Evolutionary conservation across 352 stramenopile genomes (phyloP).

Genomic region (Elongisporangium anandrum): DNA sequence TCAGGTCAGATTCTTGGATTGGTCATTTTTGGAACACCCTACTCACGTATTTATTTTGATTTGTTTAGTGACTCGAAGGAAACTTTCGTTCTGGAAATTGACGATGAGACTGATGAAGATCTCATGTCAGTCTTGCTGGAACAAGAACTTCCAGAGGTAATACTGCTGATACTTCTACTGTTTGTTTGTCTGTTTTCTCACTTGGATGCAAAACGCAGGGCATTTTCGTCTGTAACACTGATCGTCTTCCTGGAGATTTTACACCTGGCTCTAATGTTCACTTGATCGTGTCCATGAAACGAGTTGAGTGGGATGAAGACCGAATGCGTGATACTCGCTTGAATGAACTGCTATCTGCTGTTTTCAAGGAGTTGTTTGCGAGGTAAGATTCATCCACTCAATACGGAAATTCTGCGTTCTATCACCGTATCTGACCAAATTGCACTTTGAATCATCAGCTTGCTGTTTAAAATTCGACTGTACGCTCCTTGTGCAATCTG

Average conservation of each 20-base stretch:
- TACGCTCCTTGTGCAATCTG: conserved; percentile 84
- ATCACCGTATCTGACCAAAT: neutral
- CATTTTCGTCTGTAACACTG: conserved; percentile 86
- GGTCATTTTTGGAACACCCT: neutral
- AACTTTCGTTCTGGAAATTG: conserved; percentile 89
- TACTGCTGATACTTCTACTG: conserved; percentile 1
- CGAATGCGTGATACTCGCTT: conserved; percentile 82
- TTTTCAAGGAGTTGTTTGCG: conserved; percentile 85
- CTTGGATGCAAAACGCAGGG: conserved; percentile 20
- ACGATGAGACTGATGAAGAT: conserved; percentile 92
- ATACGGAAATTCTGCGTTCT: neutral
- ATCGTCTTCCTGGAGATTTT: conserved; percentile 73
- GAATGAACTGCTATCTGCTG: conserved; percentile 76
- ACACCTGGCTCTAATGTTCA: conserved; percentile 70
- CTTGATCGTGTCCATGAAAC: conserved; percentile 84
- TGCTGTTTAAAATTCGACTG: conserved; percentile 64
- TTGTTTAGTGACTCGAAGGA: conserved; percentile 67
- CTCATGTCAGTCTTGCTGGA: conserved; percentile 89
- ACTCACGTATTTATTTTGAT: neutral
- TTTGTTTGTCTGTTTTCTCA: too few species aligned
- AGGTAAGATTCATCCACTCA: conserved; percentile 32
- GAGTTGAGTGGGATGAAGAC: conserved; percentile 85
- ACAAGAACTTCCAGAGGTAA: conserved; percentile 74
- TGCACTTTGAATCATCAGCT: conserved; percentile 17
- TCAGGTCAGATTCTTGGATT: conserved; percentile 19